Base-by-base conservation (phyloP, 2,329 filamentous ascomycete genomes). In the Ceratocystis lukuohia region DNA sequence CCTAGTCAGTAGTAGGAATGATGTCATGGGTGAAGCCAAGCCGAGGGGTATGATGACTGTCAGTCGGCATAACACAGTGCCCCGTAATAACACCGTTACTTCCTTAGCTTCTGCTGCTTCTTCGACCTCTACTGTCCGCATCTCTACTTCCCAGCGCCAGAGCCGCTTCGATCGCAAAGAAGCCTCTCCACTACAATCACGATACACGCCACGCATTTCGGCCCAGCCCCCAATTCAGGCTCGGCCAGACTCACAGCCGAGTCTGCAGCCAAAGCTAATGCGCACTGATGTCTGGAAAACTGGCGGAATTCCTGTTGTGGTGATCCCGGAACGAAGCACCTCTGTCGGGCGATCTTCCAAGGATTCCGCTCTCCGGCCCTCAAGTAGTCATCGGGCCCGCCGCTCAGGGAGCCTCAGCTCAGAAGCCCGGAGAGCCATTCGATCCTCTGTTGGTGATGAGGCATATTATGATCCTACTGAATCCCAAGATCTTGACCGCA, bases 231-330 rank as follows among this genome's bases (percentile, higher is more conserved):
- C 41, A 22, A 15, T 22, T 10, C 61, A 66, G 64, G 28, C 46
- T n/a, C 63, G 70, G 57, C 71, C 69, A 5, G 67, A 66, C 50
- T 74, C 70, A 57, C 75, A 72, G 56, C 69, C 71, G 25, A 75
- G 71, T 62, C 70, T 69, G 48, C 75, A 72, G 53, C 69, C 71
- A 28, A 75, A 71, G 63, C 70, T 69, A 46, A 72, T 69, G 56
- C 72, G 66, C 25, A 74, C 72, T 3, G 82, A 85, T 41, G 75
- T 87, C 2, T 79, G 80, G 76, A 85, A 81, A 69, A 81, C 74
- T 65, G 84, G 84, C 6, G 83, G 77, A 1, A 84, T 87, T 8
- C 84, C 84, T 1, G 84, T 87, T 6, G 78, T 86, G 5, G 77
- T 87, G 22, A 80, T 87, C 63, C 84, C 84, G 5, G 80, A 82